These are phyloP conservation scores for Grosmannia clavigera DNA, from an alignment of 2,329 filamentous ascomycete species.

Conservation along the genomic window DNA sequence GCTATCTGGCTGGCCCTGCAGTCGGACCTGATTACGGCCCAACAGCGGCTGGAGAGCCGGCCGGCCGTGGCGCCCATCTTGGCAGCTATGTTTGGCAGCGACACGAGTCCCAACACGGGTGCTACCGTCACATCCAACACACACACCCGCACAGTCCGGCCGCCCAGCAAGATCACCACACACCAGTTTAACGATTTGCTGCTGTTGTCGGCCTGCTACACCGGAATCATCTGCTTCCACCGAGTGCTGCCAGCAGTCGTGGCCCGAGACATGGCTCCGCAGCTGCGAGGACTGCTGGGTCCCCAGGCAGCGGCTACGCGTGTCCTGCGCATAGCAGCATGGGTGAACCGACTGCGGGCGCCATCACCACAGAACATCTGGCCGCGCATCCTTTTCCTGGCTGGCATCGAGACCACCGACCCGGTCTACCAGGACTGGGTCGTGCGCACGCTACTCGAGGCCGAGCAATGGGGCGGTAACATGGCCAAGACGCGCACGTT, in stretches of 20 bases:
- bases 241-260: background rate
- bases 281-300: background rate
- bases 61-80: conserved; percentile 1
- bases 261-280: background rate
- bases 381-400: conserved; percentile 12
- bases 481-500: conserved; percentile 3
- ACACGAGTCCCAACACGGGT: background rate
- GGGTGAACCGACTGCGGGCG: conserved; percentile 2
- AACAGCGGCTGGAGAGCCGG: background rate
- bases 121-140: background rate
- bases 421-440: conserved; percentile 13
- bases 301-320: conserved; percentile 1
- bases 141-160: background rate
- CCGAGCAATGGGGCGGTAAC: conserved; percentile 4
- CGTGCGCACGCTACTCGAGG: conserved; percentile 1
- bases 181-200: conserved; percentile 3
- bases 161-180: background rate
- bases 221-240: conserved; percentile 5
- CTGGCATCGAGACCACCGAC: conserved; percentile 13
- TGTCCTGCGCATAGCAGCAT: conserved; percentile 3
- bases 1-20: conserved; percentile 3
- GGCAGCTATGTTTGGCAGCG: background rate
- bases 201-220: conserved; percentile 5
- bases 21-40: background rate
- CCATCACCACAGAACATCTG: conserved; percentile 9